Percentiles rank a stretch among this genome's conserved stretches.
These are phyloP conservation scores for Diplotaxis tenuifolia DNA, from an alignment of 345 rosid genomes.

Conservation along the genomic window DNA sequence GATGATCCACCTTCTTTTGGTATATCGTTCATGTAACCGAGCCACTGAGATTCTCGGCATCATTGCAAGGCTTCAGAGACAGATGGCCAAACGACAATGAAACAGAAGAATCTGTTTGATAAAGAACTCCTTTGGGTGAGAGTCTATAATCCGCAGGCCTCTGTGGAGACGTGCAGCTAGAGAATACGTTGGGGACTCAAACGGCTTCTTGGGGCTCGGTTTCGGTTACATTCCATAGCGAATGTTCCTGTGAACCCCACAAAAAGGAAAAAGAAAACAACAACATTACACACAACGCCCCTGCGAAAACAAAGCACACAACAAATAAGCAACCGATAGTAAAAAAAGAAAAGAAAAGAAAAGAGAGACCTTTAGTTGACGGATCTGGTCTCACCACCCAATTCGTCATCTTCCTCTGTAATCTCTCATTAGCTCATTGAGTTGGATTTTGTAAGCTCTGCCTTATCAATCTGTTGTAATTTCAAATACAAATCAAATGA, in stretches of 20 bases:
- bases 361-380: slow-evolving; percentile 71
- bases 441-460: slow-evolving; percentile 46
- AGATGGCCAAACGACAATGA: slow-evolving; percentile 83
- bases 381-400: slow-evolving; percentile 96
- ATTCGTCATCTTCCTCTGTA: slow-evolving; percentile 72
- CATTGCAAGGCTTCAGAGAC: slow-evolving; percentile 64
- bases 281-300: slow-evolving; percentile 26
- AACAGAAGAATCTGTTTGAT: slow-evolving; percentile 61
- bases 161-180: slow-evolving; percentile 90
- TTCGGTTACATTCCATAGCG: slow-evolving; percentile 44
- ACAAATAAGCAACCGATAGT: background rate
- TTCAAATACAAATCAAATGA: slow-evolving; percentile 49
- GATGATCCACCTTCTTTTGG: slow-evolving; percentile 36
- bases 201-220: slow-evolving; percentile 38
- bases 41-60: slow-evolving; percentile 45
- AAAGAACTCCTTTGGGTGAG: slow-evolving; percentile 55
- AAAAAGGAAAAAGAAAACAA: background rate
- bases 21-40: slow-evolving; percentile 45
- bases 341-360: too few species aligned
- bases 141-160: slow-evolving; percentile 81
- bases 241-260: slow-evolving; percentile 58
- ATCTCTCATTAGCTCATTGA: slow-evolving; percentile 82
- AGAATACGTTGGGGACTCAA: slow-evolving; percentile 65
- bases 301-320: background rate
- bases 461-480: slow-evolving; percentile 65